Conservation (phyloP, 768 basidiomycete species). For the Calvatia gigantea region DNA sequence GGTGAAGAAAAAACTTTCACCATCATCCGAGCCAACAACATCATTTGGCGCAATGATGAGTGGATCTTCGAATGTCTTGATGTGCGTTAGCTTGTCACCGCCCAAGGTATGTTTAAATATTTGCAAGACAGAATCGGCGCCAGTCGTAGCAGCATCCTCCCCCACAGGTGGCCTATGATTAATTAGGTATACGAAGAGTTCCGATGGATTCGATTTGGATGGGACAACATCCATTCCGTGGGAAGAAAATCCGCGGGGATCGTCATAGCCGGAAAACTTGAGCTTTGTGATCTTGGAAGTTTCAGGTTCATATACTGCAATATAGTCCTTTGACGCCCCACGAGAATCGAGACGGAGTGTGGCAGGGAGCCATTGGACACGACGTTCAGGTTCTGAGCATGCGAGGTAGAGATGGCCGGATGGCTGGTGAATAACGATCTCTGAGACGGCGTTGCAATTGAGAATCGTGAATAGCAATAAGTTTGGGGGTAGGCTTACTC, state of each 20-base stretch:
- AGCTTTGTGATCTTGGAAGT: constrained; percentile 45
- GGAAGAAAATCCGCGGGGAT: constrained; percentile 43
- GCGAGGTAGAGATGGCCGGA: constrained; percentile 59
- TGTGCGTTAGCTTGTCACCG: constrained; percentile 40
- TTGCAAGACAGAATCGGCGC: constrained; percentile 73
- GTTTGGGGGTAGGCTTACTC: constrained; percentile 42
- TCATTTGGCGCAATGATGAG: constrained; percentile 68
- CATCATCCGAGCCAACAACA: constrained; percentile 61
- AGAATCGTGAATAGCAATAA: background rate
- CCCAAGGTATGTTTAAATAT: constrained; percentile 56
- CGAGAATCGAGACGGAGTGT: constrained; percentile 30
- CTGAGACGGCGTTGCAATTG: constrained; percentile 27
- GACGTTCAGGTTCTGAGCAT: constrained; percentile 49
- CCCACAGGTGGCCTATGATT: constrained; percentile 60
- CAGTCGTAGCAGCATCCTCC: constrained; percentile 35
- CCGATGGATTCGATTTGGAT: constrained; percentile 40
- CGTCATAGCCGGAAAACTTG: constrained; percentile 33
- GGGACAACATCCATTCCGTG: constrained; percentile 72
- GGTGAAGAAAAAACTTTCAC: constrained; percentile 64
- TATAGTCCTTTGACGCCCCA: constrained; percentile 47
- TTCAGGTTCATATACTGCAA: constrained; percentile 55
- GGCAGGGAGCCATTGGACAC: constrained; percentile 52
- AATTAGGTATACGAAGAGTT: constrained; percentile 64
- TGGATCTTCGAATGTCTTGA: constrained; percentile 55
- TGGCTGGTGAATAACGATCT: constrained; percentile 55